These are phyloP conservation scores for Cylindricascospora bacillispora DNA, from an alignment of 1,139 yeast species.

Conservation along the genomic window DNA sequence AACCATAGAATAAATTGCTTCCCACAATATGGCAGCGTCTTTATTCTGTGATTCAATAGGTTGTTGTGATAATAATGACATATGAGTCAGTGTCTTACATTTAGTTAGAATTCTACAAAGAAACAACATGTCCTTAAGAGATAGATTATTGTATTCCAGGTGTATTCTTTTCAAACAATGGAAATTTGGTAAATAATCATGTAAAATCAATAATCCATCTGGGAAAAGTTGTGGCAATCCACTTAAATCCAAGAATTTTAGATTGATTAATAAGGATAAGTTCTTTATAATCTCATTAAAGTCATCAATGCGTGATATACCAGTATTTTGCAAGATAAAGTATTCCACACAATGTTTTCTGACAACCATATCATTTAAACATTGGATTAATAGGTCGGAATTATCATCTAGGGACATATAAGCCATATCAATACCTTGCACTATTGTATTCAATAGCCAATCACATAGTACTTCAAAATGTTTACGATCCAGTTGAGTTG, in stretches of 20 bases:
- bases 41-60: conserved; percentile 33
- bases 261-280: conserved; percentile 39
- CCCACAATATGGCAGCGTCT: conserved; percentile 34
- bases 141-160: conserved; percentile 59
- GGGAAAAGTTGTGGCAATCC: conserved; percentile 68
- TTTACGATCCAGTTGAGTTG: conserved; percentile 45
- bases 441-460: conserved; percentile 47
- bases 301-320: conserved; percentile 41
- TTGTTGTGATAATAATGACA: conserved; percentile 30
- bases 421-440: conserved; percentile 77
- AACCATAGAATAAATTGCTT: conserved; percentile 59
- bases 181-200: conserved; percentile 52
- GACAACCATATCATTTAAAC: conserved; percentile 15
- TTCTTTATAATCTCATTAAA: conserved; percentile 39
- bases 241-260: conserved; percentile 68
- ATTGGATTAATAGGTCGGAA: conserved; percentile 30
- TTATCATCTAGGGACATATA: conserved; percentile 59
- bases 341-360: conserved; percentile 29
- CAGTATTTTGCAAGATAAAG: conserved; percentile 61
- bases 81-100: conserved; percentile 59
- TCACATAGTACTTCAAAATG: conserved; percentile 45
- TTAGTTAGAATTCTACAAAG: conserved; percentile 60
- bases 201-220: conserved; percentile 46
- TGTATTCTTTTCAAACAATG: conserved; percentile 59
- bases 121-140: conserved; percentile 49